A percentile compares a stretch with the other conserved stretches of the same genome.
Conservation (phyloP, 768 basidiomycete species). For the Auricularia sp. region DNA sequence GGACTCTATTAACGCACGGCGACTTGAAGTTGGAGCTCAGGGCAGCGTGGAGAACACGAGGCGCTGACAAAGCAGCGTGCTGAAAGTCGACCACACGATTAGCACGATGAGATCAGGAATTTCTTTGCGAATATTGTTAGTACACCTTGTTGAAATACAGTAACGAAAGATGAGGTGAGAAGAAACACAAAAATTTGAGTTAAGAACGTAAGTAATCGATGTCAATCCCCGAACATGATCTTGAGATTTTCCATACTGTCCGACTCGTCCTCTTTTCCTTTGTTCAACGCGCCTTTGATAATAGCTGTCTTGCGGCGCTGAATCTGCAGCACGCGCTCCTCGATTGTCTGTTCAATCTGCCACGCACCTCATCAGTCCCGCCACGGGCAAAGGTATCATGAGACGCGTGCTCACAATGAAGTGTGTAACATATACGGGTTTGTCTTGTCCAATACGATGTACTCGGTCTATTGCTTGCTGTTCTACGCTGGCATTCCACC, state of each 20-base stretch:
- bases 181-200: too few relatives aligned
- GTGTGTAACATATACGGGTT: constrained; percentile 73
- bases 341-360: constrained; percentile 65
- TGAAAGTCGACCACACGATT: too few relatives aligned
- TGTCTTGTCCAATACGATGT: constrained; percentile 76
- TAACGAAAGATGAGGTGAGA: too few relatives aligned
- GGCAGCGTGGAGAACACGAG: too few relatives aligned
- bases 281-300: constrained; percentile 72
- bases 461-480: constrained; percentile 83
- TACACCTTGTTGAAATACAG: too few relatives aligned
- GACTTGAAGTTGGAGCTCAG: too few relatives aligned
- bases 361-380: not conserved
- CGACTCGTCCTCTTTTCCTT: constrained; percentile 39
- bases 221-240: constrained; percentile 56
- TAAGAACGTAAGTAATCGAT: too few relatives aligned
- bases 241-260: constrained; percentile 76
- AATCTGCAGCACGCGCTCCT: constrained; percentile 68
- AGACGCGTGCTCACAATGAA: constrained; percentile 51
- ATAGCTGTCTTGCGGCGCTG: constrained; percentile 84
- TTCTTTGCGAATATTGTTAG: too few relatives aligned
- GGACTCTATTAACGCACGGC: too few relatives aligned
- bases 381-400: too few relatives aligned
- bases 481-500: constrained; percentile 83
- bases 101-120: too few relatives aligned
- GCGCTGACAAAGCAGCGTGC: too few relatives aligned